These are phyloP conservation scores for Microbotryum lychnidis-dioicae DNA, from an alignment of 1,284 basidiomycete genomes.

Conservation along the genomic window DNA sequence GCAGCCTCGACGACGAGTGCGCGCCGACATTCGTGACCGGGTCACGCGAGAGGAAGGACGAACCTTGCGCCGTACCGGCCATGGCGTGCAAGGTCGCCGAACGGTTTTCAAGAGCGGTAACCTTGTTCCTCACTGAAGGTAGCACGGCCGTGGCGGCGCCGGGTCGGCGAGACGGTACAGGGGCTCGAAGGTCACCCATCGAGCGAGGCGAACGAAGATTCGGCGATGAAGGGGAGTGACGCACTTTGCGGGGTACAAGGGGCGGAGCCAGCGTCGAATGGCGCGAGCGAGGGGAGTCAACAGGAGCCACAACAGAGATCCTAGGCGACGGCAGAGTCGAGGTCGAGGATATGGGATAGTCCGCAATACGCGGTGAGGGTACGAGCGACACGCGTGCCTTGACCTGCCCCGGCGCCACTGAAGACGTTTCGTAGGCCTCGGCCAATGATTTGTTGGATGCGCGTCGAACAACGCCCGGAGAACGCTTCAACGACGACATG, in stretches of 20 bases:
- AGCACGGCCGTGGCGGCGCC: conserved; percentile 12
- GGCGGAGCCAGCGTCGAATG: background rate
- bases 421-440: background rate
- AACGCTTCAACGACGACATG: conserved; percentile 18
- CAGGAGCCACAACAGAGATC: conserved; percentile 10
- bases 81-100: conserved; percentile 14
- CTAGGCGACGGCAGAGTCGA: conserved; percentile 9
- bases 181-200: conserved; percentile 13
- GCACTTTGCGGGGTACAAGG: conserved; percentile 7
- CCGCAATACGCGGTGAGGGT: too few species aligned
- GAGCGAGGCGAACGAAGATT: conserved; percentile 19
- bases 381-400: too few species aligned
- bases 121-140: conserved; percentile 23
- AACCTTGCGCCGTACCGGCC: conserved; percentile 1
- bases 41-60: background rate
- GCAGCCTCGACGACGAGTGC: conserved; percentile 3
- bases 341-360: background rate
- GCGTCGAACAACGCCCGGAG: conserved; percentile 13
- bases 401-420: too few species aligned
- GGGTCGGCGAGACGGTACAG: background rate
- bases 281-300: background rate
- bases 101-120: conserved; percentile 26
- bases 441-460: conserved; percentile 1
- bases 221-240: conserved; percentile 3
- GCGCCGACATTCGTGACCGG: background rate